These are phyloP conservation scores for Pyrrhoderma lamaoense DNA, from an alignment of 1,284 basidiomycete genomes.

Conservation along the genomic window DNA sequence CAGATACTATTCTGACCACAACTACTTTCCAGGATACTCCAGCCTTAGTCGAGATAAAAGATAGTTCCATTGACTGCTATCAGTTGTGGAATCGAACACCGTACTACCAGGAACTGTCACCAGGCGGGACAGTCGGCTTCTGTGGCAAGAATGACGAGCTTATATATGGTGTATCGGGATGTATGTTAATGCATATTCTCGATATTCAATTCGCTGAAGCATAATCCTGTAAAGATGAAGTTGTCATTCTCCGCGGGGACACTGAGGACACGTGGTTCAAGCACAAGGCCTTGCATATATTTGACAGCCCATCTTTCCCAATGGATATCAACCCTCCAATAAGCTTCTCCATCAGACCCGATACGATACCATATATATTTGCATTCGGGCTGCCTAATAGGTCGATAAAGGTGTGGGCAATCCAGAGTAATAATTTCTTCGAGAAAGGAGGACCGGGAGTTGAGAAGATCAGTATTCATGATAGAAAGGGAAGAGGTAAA, in stretches of 20 bases:
- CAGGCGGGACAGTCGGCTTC: neutral
- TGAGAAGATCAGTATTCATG: neutral
- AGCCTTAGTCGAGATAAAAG: no score
- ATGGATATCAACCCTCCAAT: neutral
- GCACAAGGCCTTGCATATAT: neutral
- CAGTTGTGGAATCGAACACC: neutral
- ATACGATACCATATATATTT: slow-evolving; percentile 1
- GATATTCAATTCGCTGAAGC: neutral
- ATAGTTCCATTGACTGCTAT: no score
- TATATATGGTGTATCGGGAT: neutral
- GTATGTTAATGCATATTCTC: neutral
- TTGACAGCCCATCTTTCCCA: neutral
- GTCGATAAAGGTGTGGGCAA: slow-evolving; percentile 1
- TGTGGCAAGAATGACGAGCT: neutral
- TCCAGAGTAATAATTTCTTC: neutral
- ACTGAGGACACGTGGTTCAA: neutral
- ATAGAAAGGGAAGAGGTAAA: neutral
- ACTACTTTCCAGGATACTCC: no score
- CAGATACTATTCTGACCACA: no score
- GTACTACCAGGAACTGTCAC: neutral
- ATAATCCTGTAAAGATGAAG: neutral
- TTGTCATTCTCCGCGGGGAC: neutral
- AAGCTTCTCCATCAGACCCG: neutral
- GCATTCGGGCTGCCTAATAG: neutral
- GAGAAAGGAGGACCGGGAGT: neutral